These are phyloP conservation scores for Hyaloperonospora arabidopsidis DNA, from an alignment of 352 stramenopile species.

Conservation along the genomic window DNA sequence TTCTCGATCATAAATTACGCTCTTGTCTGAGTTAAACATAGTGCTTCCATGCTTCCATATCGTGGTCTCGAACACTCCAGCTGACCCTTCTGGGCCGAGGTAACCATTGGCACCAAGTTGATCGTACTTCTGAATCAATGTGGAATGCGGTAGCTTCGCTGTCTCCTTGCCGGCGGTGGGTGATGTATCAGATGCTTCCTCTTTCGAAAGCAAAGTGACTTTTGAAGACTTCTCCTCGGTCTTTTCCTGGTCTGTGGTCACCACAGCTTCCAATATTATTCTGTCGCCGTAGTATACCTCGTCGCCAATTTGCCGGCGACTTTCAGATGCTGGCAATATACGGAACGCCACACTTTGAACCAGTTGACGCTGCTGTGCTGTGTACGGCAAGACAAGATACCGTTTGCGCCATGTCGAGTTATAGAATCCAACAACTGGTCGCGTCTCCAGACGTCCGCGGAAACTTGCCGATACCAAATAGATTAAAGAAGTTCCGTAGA, in stretches of 20 bases:
- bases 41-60: slow-evolving; percentile 79
- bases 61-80: slow-evolving; percentile 68
- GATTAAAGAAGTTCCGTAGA: slow-evolving; percentile 61
- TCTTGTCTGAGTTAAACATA: slow-evolving; percentile 79
- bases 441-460: slow-evolving; percentile 61
- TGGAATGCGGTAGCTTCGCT: slow-evolving; percentile 14
- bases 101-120: slow-evolving; percentile 73
- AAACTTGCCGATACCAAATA: slow-evolving; percentile 71
- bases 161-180: slow-evolving; percentile 8
- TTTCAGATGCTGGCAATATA: slow-evolving; percentile 54
- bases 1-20: slow-evolving; percentile 67
- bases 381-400: slow-evolving; percentile 76
- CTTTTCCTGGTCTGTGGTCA: slow-evolving; percentile 10
- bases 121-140: slow-evolving; percentile 68
- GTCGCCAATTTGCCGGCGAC: slow-evolving; percentile 48
- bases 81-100: slow-evolving; percentile 65
- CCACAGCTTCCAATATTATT: slow-evolving; percentile 59
- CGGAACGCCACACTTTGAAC: slow-evolving; percentile 70
- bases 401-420: slow-evolving; percentile 74
- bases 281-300: slow-evolving; percentile 72
- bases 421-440: slow-evolving; percentile 69
- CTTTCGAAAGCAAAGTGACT: slow-evolving; percentile 15
- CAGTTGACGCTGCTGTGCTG: slow-evolving; percentile 52
- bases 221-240: slow-evolving; percentile 11
- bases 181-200: slow-evolving; percentile 11